Evolutionary conservation across 148 eudicot species (phyloP).

Genomic region (Rhododendron mucronatum): DNA sequence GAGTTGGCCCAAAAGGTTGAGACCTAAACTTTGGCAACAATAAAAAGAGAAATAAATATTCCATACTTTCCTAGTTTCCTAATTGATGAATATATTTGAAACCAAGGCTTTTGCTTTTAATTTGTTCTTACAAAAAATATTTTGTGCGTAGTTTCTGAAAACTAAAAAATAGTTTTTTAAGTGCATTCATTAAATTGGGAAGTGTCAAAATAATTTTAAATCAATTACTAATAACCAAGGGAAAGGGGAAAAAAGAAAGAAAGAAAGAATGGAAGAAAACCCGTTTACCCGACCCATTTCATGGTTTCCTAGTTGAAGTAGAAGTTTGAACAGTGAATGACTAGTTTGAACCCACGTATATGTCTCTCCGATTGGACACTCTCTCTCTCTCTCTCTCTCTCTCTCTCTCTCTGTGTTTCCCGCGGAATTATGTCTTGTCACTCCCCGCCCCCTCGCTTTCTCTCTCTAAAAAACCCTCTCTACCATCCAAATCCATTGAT

Average conservation of each 20-base stretch:
- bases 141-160: not conserved
- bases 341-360: not conserved
- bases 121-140: not conserved
- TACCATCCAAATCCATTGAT: not conserved
- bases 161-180: too few relatives aligned
- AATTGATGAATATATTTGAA: not conserved
- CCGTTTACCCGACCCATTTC: not conserved
- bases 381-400: not conserved
- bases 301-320: not conserved
- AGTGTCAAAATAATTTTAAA: too few relatives aligned
- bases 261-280: not conserved
- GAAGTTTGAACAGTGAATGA: not conserved
- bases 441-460: not conserved
- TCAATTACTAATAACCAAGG: too few relatives aligned
- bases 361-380: not conserved
- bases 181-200: too few relatives aligned
- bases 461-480: slow-evolving; percentile 4
- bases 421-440: slow-evolving; percentile 2
- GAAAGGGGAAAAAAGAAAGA: too few relatives aligned
- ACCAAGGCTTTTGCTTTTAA: too few relatives aligned
- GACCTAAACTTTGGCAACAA: not conserved
- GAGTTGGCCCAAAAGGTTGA: not conserved
- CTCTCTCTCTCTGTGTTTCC: not conserved
- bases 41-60: not conserved
- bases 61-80: not conserved